phyloP scores from a whole-genome alignment of 768 basidiomycete genomes.

The Tephrocybe sp. region DNA sequence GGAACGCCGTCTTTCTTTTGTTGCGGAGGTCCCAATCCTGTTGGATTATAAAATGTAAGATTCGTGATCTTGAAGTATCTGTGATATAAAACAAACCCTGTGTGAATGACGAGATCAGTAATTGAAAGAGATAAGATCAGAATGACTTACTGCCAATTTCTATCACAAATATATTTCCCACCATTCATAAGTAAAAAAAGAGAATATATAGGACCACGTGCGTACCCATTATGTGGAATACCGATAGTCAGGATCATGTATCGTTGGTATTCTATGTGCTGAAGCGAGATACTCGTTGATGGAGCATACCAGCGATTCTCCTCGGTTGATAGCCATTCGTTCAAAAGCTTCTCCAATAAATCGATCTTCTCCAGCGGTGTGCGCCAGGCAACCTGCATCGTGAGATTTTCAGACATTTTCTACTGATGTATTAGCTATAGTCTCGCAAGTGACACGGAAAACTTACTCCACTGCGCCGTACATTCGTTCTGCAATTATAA shows the following conservation, averaged over 20 bases:
- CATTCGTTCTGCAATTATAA: conserved; percentile 53
- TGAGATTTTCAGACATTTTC: conserved; percentile 68
- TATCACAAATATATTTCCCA: not conserved
- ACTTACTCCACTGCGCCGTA: conserved; percentile 67
- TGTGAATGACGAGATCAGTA: not conserved
- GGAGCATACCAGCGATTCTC: conserved; percentile 81
- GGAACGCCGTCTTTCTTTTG: conserved; percentile 72
- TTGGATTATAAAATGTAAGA: not conserved
- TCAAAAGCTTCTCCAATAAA: conserved; percentile 62
- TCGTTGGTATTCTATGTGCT: conserved; percentile 65
- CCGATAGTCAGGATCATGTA: conserved; percentile 69
- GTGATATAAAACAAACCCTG: conserved; percentile 7
- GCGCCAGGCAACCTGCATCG: conserved; percentile 74
- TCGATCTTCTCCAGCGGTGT: conserved; percentile 75
- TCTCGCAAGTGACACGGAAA: not conserved
- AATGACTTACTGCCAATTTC: conserved; percentile 23
- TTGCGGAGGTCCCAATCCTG: conserved; percentile 61
- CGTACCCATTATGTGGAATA: conserved; percentile 55
- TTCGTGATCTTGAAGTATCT: not conserved
- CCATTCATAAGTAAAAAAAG: not conserved
- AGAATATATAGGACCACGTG: not conserved
- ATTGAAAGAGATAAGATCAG: not conserved
- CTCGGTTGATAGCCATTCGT: conserved; percentile 77
- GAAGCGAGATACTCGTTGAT: conserved; percentile 60
- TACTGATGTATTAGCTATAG: conserved; percentile 24